These are phyloP conservation scores for Coemansia reversa DNA, from an alignment of 192 early-diverging fungal genomes.

Conservation along the genomic window DNA sequence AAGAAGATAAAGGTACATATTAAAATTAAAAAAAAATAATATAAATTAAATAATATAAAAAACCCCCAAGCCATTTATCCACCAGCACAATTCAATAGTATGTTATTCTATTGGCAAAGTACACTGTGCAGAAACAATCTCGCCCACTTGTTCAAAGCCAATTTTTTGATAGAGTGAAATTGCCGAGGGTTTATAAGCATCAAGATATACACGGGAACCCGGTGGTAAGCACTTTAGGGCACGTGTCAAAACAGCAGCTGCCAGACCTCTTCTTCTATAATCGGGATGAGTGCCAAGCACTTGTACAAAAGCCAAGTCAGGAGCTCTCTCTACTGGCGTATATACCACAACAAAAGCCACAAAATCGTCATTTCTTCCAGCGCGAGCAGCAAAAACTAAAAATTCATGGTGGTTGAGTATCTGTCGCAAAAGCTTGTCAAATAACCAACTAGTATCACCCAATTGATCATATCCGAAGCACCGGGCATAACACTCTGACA, in stretches of 20 bases:
- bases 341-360: slow-evolving; percentile 23
- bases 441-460: slow-evolving; percentile 17
- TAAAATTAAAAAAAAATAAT: no score
- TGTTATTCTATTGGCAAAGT: not conserved
- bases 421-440: slow-evolving; percentile 22
- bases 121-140: not conserved
- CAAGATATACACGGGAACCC: not conserved
- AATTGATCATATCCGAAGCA: slow-evolving; percentile 18
- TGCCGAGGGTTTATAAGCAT: not conserved
- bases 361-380: not conserved
- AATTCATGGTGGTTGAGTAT: slow-evolving; percentile 7
- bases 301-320: slow-evolving; percentile 7
- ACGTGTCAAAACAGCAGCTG: not conserved
- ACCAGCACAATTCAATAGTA: no score
- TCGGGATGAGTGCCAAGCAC: slow-evolving; percentile 2
- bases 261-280: not conserved
- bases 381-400: not conserved
- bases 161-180: not conserved
- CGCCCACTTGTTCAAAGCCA: slow-evolving; percentile 1
- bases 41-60: no score
- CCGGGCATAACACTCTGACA: slow-evolving; percentile 17
- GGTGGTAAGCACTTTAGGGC: not conserved
- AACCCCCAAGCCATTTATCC: no score
- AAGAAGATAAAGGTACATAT: no score
- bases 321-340: slow-evolving; percentile 13